A percentile compares a stretch with the other conserved stretches of the same genome.
Conservation (phyloP, 352 stramenopile genomes). For the Phytophthora nicotianae region DNA sequence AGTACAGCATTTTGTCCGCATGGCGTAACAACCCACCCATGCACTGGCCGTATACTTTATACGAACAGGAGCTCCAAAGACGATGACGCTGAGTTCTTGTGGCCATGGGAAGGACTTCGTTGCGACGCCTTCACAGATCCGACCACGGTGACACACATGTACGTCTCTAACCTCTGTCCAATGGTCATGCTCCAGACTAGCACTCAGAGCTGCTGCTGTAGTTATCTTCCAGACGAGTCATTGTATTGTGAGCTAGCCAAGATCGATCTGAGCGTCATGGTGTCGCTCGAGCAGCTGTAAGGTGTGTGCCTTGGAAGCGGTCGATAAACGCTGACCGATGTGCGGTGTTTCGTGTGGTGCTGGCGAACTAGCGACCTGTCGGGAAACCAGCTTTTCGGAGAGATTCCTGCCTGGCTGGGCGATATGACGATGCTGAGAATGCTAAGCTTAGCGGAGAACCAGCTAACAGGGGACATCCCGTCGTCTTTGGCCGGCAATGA, state of each 20-base stretch:
- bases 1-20: slow-evolving; percentile 40
- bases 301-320: slow-evolving; percentile 17
- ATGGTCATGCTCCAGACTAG: not conserved
- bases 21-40: slow-evolving; percentile 64
- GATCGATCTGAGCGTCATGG: slow-evolving; percentile 67
- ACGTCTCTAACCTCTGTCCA: not conserved
- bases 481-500: slow-evolving; percentile 61
- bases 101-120: slow-evolving; percentile 75
- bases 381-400: slow-evolving; percentile 52
- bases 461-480: slow-evolving; percentile 47
- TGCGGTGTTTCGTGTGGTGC: not conserved
- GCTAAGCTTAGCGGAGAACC: slow-evolving; percentile 60
- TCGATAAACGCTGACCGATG: not conserved
- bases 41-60: slow-evolving; percentile 58
- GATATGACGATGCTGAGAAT: slow-evolving; percentile 68
- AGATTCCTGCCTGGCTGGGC: slow-evolving; percentile 64
- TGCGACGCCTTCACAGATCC: slow-evolving; percentile 71
- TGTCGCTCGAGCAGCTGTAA: slow-evolving; percentile 76
- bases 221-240: slow-evolving; percentile 54
- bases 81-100: slow-evolving; percentile 43
- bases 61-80: slow-evolving; percentile 23
- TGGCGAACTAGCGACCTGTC: slow-evolving; percentile 56
- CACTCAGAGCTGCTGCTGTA: slow-evolving; percentile 23
- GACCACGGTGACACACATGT: slow-evolving; percentile 79
- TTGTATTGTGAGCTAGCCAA: slow-evolving; percentile 58